Conservation (phyloP, 75 land plant species). For the Selaginella tamariscina region DNA sequence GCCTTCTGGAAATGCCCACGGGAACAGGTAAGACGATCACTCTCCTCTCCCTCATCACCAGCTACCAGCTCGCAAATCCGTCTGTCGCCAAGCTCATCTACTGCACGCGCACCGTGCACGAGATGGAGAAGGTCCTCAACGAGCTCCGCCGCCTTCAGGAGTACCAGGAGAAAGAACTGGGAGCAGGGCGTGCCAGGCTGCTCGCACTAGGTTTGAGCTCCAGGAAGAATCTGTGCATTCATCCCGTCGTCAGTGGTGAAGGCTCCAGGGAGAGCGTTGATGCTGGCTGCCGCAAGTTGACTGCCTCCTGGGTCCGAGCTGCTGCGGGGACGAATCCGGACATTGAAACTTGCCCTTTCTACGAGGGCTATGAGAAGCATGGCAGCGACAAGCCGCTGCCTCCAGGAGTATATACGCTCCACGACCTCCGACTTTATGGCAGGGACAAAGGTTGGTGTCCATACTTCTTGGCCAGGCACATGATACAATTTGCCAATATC, state of each 20-base stretch:
- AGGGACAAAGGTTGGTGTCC: slow-evolving; percentile 87
- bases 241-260: slow-evolving; percentile 50
- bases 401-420: slow-evolving; percentile 81
- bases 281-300: slow-evolving; percentile 72
- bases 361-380: slow-evolving; percentile 52
- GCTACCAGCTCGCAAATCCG: slow-evolving; percentile 63
- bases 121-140: slow-evolving; percentile 98
- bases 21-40: slow-evolving; percentile 99
- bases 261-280: slow-evolving; percentile 81
- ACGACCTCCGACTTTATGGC: slow-evolving; percentile 69
- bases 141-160: slow-evolving; percentile 60
- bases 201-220: slow-evolving; percentile 87
- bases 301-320: slow-evolving; percentile 87
- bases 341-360: slow-evolving; percentile 60
- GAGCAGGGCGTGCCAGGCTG: slow-evolving; percentile 29
- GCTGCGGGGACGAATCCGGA: slow-evolving; percentile 46
- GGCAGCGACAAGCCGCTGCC: slow-evolving; percentile 49
- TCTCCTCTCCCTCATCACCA: slow-evolving; percentile 84
- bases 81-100: slow-evolving; percentile 64
- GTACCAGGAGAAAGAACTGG: slow-evolving; percentile 40
- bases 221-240: slow-evolving; percentile 93
- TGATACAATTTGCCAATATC: slow-evolving; percentile 88
- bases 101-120: slow-evolving; percentile 96
- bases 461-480: slow-evolving; percentile 78
- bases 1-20: slow-evolving; percentile 96